Conservation (phyloP, 2,329 filamentous ascomycete genomes). For the Neonectria sp. region DNA sequence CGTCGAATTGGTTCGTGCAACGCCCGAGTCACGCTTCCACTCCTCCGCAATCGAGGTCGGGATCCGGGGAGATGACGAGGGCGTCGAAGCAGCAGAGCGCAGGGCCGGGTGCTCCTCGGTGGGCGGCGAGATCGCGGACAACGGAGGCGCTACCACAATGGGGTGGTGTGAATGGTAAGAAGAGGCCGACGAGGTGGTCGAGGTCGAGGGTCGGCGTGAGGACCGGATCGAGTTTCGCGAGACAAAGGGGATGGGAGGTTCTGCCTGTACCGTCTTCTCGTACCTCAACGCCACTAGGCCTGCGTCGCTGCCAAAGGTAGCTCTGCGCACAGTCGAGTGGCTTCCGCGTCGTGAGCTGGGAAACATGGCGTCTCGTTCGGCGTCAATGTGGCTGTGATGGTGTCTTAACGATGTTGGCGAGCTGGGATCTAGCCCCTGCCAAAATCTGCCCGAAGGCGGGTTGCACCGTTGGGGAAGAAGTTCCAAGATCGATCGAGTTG, state of each 20-base stretch:
- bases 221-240: constrained; percentile 59
- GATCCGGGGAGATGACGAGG: constrained; percentile 37
- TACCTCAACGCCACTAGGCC: constrained; percentile 71
- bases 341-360: constrained; percentile 61
- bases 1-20: constrained; percentile 62
- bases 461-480: constrained; percentile 4
- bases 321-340: constrained; percentile 52
- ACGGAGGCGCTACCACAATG: constrained; percentile 50
- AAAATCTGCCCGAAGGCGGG: constrained; percentile 19
- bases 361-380: constrained; percentile 49
- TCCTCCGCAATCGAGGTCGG: constrained; percentile 53
- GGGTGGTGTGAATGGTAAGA: constrained; percentile 38
- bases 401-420: constrained; percentile 25
- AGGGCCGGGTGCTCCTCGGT: constrained; percentile 69
- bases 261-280: constrained; percentile 71
- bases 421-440: constrained; percentile 26
- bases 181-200: constrained; percentile 27
- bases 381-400: constrained; percentile 19
- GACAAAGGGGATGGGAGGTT: constrained; percentile 69
- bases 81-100: constrained; percentile 49
- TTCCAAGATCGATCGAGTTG: constrained; percentile 7
- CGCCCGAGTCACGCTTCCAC: constrained; percentile 70
- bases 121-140: constrained; percentile 58
- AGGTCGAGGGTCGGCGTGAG: constrained; percentile 45
- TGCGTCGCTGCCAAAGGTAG: constrained; percentile 63